Conservation (phyloP, 2,329 filamentous ascomycete species). For the Madurella mycetomatis region DNA sequence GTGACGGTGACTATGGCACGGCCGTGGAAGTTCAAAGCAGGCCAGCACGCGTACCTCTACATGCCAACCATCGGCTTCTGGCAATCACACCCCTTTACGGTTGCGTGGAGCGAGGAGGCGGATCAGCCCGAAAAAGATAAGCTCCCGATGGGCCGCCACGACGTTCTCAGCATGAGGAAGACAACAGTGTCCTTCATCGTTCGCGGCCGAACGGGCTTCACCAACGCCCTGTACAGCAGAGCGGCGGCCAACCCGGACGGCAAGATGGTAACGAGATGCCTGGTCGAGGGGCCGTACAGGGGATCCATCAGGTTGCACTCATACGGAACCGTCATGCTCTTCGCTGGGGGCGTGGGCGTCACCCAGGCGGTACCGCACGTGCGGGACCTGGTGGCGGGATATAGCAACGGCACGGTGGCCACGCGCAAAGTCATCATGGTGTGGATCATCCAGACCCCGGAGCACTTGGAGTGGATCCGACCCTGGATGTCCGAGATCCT, state of each 20-base stretch:
- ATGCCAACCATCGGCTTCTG: slow-evolving; percentile 66
- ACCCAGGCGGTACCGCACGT: slow-evolving; percentile 75
- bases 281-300: slow-evolving; percentile 74
- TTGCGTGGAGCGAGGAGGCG: slow-evolving; percentile 70
- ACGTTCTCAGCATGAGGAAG: slow-evolving; percentile 56
- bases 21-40: slow-evolving; percentile 70
- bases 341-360: slow-evolving; percentile 76
- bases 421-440: slow-evolving; percentile 68
- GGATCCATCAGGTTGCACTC: slow-evolving; percentile 66
- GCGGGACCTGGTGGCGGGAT: slow-evolving; percentile 65
- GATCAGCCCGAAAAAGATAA: slow-evolving; percentile 49
- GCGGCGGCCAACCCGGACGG: slow-evolving; percentile 59
- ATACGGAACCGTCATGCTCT: slow-evolving; percentile 73
- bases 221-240: slow-evolving; percentile 62
- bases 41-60: slow-evolving; percentile 77
- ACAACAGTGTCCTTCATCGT: slow-evolving; percentile 67
- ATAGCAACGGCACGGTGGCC: slow-evolving; percentile 63
- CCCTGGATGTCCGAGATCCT: slow-evolving; percentile 81
- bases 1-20: slow-evolving; percentile 70
- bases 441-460: slow-evolving; percentile 74
- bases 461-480: slow-evolving; percentile 78
- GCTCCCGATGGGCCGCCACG: slow-evolving; percentile 56
- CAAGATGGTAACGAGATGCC: slow-evolving; percentile 58
- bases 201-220: slow-evolving; percentile 70
- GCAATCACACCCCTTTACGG: slow-evolving; percentile 75